Base-by-base conservation (phyloP, 108 stramenopile species). In the Cyclotella kingstonii region DNA sequence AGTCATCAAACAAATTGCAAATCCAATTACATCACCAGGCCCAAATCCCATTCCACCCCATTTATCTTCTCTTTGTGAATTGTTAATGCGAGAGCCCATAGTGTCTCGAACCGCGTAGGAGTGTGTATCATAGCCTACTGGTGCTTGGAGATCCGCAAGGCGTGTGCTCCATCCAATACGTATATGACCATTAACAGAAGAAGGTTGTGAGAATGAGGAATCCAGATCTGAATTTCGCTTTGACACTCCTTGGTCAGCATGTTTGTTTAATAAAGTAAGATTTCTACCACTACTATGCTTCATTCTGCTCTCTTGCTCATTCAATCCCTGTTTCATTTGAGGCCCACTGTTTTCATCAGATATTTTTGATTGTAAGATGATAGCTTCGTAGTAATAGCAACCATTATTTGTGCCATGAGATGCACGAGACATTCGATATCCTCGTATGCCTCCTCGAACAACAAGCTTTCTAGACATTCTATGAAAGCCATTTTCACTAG, bases 71-170 rank as follows among this genome's bases (percentile, higher is more conserved):
- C 94, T 81, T 26, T 59, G 53, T 9, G 78, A 79, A 46, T 70
- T 60, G 58, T 93, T 89, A 14, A 93, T 66, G 21, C 76, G 85
- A 7, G 78, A 80, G 39, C 98, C 96, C 4, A 61, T 51, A 30
- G 89, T 81, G 60, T 96, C 93, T 11, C 98, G 85, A 54, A 95
- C 81, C 5, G 80, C 95, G 76, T 90, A 98, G 53, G 84, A 85
- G 83, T 89, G 87, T 55, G 84, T 78, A 78, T 97, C 95, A 69
- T 95, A 97, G 29, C 98, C 98, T 8, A 97, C 95, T 1, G 98
- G 98, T 15, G 88, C 97, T 60, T 98, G 96, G 23, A 95, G 66
- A 47, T 94, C 90, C 6, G 91, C 96, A 35, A 80, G 78, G 17
- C 92, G 78, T 71, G 86, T 94, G 42, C 82, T 71, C 85, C 86